Evolutionary conservation across 176 grass and related monocot genomes (phyloP), one percentile per base, ranked within the genome.

Genomic region (Carex parvula): DNA sequence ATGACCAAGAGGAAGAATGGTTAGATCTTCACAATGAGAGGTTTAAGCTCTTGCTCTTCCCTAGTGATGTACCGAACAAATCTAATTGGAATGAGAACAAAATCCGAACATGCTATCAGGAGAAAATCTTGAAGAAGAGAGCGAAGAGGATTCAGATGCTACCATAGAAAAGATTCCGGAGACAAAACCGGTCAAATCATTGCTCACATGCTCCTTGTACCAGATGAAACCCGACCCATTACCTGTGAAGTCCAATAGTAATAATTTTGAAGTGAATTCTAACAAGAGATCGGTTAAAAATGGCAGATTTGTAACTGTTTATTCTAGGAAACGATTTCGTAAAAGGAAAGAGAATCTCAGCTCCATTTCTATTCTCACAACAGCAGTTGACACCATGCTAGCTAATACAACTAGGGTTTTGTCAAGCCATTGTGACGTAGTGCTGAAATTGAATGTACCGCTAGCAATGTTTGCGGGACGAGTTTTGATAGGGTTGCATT

Each of bases 1-100:
- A 99, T 89, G 97, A 96, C 89, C 89, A 90, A 83, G 97, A 99
- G 3, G 91, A 94, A 86, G 97, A 99, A 92, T 99, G 97, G 97
- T 87, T 99, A 83, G 87, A 99, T 81, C 91, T 99, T 87, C 88
- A 89, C 85, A 95, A 95, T 33, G 97, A 99, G 85, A 93, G 97
- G 72, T 95, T 99, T 73, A 96, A 99, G 54, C 89, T 99, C 8
- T 92, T 99, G 29, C 84, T 95, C 86, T 95, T 94, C 29, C 97
- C 93, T 22, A 75, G 91, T 79, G 91, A 99, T 92, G 87, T 85
- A 83, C 41, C 60, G 16, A 88, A 56, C 35, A 91, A 82, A 79
- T 99, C 70, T 81, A 89, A 87, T 78, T 39, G 39, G 68, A 78
- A 78, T 18, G 73, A 78, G 53, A 78, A 78, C 52, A 79, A 81